These are phyloP conservation scores for Creolimax fragrantissima DNA, from an alignment of 78 protist species.

Conservation along the genomic window DNA sequence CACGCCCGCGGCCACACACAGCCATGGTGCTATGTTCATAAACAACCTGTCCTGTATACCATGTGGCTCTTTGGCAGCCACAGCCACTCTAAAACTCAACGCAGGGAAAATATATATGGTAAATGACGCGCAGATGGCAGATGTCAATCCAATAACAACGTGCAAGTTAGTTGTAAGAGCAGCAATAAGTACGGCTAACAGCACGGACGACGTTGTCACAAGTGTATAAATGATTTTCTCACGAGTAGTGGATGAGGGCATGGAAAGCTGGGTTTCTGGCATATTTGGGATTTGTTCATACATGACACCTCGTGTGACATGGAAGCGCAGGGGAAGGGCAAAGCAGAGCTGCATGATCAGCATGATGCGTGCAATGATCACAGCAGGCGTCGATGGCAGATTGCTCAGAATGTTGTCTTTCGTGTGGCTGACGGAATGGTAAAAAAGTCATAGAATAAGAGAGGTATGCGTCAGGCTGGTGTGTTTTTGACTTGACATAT, in stretches of 20 bases:
- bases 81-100: background rate
- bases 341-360: constrained; percentile 6
- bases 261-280: background rate
- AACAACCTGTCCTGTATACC: background rate
- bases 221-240: background rate
- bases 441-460: too few species aligned
- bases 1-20: background rate
- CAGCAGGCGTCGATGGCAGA: background rate
- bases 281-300: background rate
- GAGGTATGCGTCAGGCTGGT: too few species aligned
- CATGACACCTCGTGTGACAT: constrained; percentile 13
- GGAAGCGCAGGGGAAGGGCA: constrained; percentile 9
- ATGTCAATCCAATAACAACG: constrained; percentile 4
- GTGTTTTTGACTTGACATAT: too few species aligned
- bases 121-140: constrained; percentile 13
- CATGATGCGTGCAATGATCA: background rate
- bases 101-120: constrained; percentile 12
- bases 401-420: background rate
- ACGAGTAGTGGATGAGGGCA: background rate
- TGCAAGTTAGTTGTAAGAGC: background rate
- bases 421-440: background rate
- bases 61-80: background rate
- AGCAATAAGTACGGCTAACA: background rate
- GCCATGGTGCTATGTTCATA: background rate
- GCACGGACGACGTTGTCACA: background rate